These are phyloP conservation scores for Naganishia sp. DNA, from an alignment of 1,284 basidiomycete genomes.

Conservation along the genomic window DNA sequence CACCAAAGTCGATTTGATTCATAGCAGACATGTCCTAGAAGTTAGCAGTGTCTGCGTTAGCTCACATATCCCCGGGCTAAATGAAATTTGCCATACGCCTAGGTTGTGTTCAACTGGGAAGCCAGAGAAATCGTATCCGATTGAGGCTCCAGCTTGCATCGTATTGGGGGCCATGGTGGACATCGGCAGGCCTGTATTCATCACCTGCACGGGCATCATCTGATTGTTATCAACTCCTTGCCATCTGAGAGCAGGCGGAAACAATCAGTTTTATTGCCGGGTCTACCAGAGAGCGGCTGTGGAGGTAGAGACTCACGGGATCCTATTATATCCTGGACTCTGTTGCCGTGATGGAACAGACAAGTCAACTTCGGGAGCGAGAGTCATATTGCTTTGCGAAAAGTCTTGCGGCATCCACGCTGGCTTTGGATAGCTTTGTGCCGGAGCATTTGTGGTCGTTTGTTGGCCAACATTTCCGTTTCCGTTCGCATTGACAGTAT, in stretches of 20 bases:
- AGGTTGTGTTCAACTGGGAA: slow-evolving; percentile 20
- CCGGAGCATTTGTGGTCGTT: neutral
- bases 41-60: neutral
- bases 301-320: slow-evolving; percentile 4
- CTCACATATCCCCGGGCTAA: neutral
- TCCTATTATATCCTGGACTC: slow-evolving; percentile 12
- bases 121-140: slow-evolving; percentile 12
- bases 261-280: too few relatives aligned
- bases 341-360: slow-evolving; percentile 20
- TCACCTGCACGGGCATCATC: neutral
- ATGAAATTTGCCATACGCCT: neutral
- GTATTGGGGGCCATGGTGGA: slow-evolving; percentile 13
- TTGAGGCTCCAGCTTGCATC: neutral
- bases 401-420: slow-evolving; percentile 10
- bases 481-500: neutral
- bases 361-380: slow-evolving; percentile 18
- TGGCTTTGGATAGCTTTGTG: neutral
- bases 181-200: slow-evolving; percentile 14
- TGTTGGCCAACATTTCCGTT: neutral
- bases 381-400: slow-evolving; percentile 4
- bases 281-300: neutral
- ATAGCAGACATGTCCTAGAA: slow-evolving; percentile 18
- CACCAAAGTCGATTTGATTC: slow-evolving; percentile 19
- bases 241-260: neutral
- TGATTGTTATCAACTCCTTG: slow-evolving; percentile 2